Conservation (phyloP, 2,329 filamentous ascomycete genomes). For the Phyllachora maydis region DNA sequence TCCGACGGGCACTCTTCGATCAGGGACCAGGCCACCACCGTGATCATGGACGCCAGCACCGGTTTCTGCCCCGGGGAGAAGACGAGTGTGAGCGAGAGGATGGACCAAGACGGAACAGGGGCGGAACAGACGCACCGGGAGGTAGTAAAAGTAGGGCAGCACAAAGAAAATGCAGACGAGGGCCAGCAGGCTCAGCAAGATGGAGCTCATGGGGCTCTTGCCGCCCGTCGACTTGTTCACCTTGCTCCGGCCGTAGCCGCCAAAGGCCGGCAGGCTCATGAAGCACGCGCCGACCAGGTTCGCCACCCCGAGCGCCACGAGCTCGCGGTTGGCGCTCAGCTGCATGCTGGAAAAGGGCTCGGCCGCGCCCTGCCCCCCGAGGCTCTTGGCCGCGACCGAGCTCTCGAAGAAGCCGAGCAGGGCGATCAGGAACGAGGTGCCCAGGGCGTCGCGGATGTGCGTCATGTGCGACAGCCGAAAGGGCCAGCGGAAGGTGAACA, state of each 20-base stretch:
- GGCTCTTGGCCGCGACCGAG: conserved; percentile 82
- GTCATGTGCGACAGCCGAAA: conserved; percentile 58
- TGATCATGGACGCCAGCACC: conserved; percentile 83
- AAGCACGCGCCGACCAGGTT: conserved; percentile 88
- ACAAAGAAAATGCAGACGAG: conserved; percentile 64
- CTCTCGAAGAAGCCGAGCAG: conserved; percentile 97
- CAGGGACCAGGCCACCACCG: conserved; percentile 81
- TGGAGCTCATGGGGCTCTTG: conserved; percentile 80
- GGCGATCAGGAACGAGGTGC: conserved; percentile 82
- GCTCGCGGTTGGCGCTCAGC: conserved; percentile 77
- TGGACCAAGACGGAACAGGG: neutral
- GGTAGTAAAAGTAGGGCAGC: conserved; percentile 80
- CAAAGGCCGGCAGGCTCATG: conserved; percentile 83
- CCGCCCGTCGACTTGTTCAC: conserved; percentile 86
- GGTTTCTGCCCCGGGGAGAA: conserved; percentile 57
- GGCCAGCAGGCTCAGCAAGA: conserved; percentile 69
- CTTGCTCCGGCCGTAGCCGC: conserved; percentile 89
- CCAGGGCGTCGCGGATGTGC: conserved; percentile 70
- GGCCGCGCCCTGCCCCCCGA: conserved; percentile 48
- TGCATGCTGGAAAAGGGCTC: conserved; percentile 60
- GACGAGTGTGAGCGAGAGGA: conserved; percentile 3
- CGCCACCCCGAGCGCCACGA: conserved; percentile 76
- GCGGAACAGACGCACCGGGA: conserved; percentile 46
- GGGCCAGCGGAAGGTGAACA: conserved; percentile 71
- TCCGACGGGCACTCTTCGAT: conserved; percentile 93